Evolutionary conservation across 345 rosid species (phyloP).

Genomic region (Boechera divaricarpa): DNA sequence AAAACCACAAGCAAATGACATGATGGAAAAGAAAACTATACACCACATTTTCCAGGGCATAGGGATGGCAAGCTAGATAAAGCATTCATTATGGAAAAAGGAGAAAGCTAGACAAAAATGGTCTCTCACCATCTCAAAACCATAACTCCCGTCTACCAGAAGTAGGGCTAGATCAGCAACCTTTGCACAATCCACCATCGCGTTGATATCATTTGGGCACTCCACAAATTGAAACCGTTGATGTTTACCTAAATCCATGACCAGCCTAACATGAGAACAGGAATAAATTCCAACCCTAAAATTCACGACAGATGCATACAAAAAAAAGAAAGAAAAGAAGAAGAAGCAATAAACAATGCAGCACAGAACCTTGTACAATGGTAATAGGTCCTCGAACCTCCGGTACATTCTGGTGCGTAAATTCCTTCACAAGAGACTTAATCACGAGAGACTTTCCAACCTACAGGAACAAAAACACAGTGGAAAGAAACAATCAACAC

Average conservation of each 20-base stretch:
- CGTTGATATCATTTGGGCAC: slow-evolving; percentile 96
- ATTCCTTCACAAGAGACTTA: slow-evolving; percentile 80
- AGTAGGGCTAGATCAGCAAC: slow-evolving; percentile 91
- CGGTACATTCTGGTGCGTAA: slow-evolving; percentile 74
- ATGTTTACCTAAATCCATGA: slow-evolving; percentile 64
- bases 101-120: slow-evolving; percentile 8
- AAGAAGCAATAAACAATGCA: slow-evolving; percentile 11
- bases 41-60: background rate
- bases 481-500: slow-evolving; percentile 22
- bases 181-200: slow-evolving; percentile 95
- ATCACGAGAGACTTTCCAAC: slow-evolving; percentile 94
- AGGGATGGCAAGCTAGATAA: background rate
- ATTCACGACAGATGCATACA: background rate
- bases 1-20: background rate
- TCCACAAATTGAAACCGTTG: slow-evolving; percentile 88
- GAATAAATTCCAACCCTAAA: slow-evolving; percentile 27
- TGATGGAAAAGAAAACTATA: slow-evolving; percentile 11
- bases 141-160: slow-evolving; percentile 91
- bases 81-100: background rate
- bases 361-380: slow-evolving; percentile 70
- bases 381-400: slow-evolving; percentile 94
- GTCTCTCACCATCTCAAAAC: slow-evolving; percentile 89
- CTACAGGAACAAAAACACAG: slow-evolving; percentile 48
- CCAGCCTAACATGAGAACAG: slow-evolving; percentile 35
- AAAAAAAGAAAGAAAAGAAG: background rate